Base-by-base conservation (phyloP, 176 grass and related monocot genomes). In the Themeda triandra region DNA sequence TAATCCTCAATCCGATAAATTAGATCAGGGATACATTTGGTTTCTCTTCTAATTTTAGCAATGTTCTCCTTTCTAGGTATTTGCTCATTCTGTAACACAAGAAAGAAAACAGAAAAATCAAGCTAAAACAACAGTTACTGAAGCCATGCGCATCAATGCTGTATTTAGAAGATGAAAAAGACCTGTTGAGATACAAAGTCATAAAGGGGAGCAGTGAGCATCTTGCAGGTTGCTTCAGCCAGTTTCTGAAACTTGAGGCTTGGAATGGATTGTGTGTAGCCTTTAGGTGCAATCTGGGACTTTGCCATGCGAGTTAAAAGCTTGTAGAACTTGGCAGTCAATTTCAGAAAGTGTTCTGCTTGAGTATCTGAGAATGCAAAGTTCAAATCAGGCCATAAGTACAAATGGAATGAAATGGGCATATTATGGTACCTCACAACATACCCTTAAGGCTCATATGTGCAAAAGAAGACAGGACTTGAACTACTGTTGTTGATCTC, bases 1-100 rank as follows among this genome's bases (percentile, higher is more conserved):
- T 97, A 97, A 77, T 97, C 90, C 86, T 97, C 92, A 33, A 97
- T 92, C 63, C 92, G 92, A 75, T 92, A 97, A 89, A 97, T 97
- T 83, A 97, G 84, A 88, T 97, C 90, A 76, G 95, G 95, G 24
- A 97, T 91, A 65, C 90, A 94, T 85, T 84, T 90, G 79, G 81
- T 94, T 85, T 97, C 95, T 86, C 92, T 94, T 92, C 89, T 97
- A 83, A 97, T 94, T 72, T 92, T 97, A 21, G 89, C 88, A 6
- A 94, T 80, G 42, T 59, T 81, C 46, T 65, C 84, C 66, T 78
- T 97, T 75, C 49, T 71, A 13, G 70, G 30, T 29, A 41, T 54
- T 85, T 89, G 90, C 31, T 86, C 78, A 80, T 89, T 92, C 88
- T 94, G 92, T 53, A 69, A 73, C 27, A 88, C 39, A 29, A 80